Evolutionary conservation across 129 eudicot genomes (phyloP).

Genomic region (Lactuca saligna): DNA sequence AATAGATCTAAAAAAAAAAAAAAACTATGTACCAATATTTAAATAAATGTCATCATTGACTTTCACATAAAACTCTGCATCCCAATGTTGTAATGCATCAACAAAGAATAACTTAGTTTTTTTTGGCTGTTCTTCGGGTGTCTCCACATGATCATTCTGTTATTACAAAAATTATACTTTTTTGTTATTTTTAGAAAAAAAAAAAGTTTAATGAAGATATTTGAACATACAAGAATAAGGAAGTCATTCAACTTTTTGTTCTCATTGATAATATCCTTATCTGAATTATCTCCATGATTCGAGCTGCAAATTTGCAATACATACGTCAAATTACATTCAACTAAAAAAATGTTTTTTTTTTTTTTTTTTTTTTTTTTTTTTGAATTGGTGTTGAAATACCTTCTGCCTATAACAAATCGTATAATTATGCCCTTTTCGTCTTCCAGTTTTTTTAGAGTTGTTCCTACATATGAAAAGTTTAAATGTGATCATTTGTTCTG

Average conservation of each 20-base stretch:
- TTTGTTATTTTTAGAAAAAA: neutral
- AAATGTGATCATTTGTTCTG: neutral
- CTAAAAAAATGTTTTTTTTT: no score
- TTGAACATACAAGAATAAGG: constrained; percentile 74
- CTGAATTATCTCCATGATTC: constrained; percentile 58
- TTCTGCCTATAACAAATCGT: constrained; percentile 90
- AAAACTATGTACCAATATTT: constrained; percentile 58
- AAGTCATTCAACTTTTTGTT: constrained; percentile 58
- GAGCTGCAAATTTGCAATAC: constrained; percentile 43
- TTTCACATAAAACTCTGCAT: constrained; percentile 88
- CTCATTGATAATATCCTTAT: constrained; percentile 61
- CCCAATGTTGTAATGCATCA: constrained; percentile 75
- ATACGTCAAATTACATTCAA: constrained; percentile 21
- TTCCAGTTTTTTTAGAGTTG: constrained; percentile 52
- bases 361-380: no score
- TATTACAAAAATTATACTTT: neutral
- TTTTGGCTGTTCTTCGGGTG: constrained; percentile 49
- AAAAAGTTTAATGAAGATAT: constrained; percentile 1
- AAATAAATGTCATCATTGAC: constrained; percentile 83
- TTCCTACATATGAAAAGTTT: constrained; percentile 45
- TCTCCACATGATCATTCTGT: constrained; percentile 75
- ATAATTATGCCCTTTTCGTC: constrained; percentile 70
- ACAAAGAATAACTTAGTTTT: constrained; percentile 58
- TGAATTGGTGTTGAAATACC: constrained; percentile 34
- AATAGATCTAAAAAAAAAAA: no score